phyloP scores from a whole-genome alignment of 2,329 filamentous ascomycete genomes.

The Reticulascus tulasneorum region DNA sequence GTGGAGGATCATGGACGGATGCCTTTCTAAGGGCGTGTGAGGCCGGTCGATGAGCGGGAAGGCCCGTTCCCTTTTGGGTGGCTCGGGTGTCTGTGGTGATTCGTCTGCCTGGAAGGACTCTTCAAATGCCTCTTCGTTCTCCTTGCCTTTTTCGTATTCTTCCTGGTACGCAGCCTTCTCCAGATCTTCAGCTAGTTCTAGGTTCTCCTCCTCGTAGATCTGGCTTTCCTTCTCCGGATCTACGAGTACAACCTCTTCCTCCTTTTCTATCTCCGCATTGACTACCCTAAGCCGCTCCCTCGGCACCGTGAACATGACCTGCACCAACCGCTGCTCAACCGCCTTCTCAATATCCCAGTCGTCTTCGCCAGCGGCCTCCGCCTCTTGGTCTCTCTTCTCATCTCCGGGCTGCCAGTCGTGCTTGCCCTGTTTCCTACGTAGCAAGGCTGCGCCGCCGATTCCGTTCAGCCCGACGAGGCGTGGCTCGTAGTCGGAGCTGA shows the following conservation, averaged over 20 bases:
- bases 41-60: no score
- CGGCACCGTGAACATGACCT: slow-evolving; percentile 91
- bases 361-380: slow-evolving; percentile 35
- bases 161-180: slow-evolving; percentile 4
- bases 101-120: not conserved
- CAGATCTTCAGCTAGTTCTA: slow-evolving; percentile 10
- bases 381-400: slow-evolving; percentile 39
- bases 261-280: slow-evolving; percentile 61
- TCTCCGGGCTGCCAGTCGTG: slow-evolving; percentile 51
- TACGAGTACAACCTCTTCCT: slow-evolving; percentile 37
- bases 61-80: not conserved
- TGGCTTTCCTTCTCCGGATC: slow-evolving; percentile 33
- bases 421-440: slow-evolving; percentile 52
- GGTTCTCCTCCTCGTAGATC: no score
- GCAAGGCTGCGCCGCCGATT: slow-evolving; percentile 38
- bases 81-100: slow-evolving; percentile 1
- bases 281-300: slow-evolving; percentile 84
- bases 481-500: slow-evolving; percentile 40
- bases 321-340: slow-evolving; percentile 66
- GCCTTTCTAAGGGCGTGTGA: slow-evolving; percentile 25
- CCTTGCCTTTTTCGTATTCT: slow-evolving; percentile 11
- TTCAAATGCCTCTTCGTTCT: slow-evolving; percentile 3
- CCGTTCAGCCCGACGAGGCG: slow-evolving; percentile 39
- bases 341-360: slow-evolving; percentile 77
- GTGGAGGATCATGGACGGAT: slow-evolving; percentile 30